Evolutionary conservation across 345 rosid genomes (phyloP).

Genomic region (Erucastrum elatum): DNA sequence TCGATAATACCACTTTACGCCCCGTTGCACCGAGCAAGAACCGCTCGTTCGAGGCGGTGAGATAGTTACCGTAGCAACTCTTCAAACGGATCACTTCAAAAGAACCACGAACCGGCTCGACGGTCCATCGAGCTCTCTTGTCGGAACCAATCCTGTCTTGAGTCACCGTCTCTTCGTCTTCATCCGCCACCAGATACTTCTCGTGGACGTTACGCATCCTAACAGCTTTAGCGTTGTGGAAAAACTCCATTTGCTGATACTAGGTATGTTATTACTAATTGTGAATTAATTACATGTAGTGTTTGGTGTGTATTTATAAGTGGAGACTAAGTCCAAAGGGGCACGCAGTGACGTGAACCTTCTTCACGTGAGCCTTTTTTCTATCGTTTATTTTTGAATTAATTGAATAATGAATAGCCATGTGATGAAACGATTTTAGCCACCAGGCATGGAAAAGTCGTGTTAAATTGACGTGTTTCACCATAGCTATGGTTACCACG

Average conservation of each 20-base stretch:
- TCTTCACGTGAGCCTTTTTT: conserved; percentile 17
- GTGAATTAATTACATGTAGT: conserved; percentile 9
- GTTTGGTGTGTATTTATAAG: conserved; percentile 15
- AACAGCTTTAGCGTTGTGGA: conserved; percentile 75
- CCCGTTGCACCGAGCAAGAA: conserved; percentile 80
- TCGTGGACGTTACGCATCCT: conserved; percentile 73
- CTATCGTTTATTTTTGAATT: neutral
- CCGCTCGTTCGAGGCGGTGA: conserved; percentile 76
- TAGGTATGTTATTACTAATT: neutral
- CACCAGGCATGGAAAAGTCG: conserved; percentile 11
- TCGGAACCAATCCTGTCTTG: conserved; percentile 70
- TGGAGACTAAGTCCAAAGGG: conserved; percentile 20
- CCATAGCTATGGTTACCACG: conserved; percentile 1
- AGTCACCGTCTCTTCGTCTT: conserved; percentile 66
- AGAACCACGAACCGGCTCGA: conserved; percentile 60
- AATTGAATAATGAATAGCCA: conserved; percentile 9
- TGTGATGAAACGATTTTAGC: conserved; percentile 19
- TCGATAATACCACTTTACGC: conserved; percentile 59
- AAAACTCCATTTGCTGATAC: conserved; percentile 60
- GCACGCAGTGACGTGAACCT: conserved; percentile 25
- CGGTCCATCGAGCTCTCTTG: conserved; percentile 63
- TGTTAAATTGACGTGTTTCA: conserved; percentile 28
- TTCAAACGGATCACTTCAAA: conserved; percentile 57
- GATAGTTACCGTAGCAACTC: conserved; percentile 63
- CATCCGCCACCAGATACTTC: conserved; percentile 72